Evolutionary conservation across 2,329 filamentous ascomycete species (phyloP).

Genomic region (Metarhizium robertsii): DNA sequence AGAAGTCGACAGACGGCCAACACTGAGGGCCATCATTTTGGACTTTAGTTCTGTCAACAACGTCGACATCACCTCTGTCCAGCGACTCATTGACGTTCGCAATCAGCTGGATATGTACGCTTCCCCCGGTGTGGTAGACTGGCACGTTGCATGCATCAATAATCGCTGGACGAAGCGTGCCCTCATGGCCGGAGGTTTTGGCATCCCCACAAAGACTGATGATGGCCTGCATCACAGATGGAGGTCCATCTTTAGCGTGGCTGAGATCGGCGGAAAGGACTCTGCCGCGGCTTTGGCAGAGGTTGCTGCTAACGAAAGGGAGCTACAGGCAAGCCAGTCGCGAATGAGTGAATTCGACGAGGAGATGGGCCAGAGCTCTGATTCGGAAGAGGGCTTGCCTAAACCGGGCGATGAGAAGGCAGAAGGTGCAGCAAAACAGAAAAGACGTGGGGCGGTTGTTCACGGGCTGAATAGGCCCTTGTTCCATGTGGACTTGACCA

Average conservation of each 20-base stretch:
- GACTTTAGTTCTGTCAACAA: constrained; percentile 94
- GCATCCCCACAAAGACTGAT: constrained; percentile 54
- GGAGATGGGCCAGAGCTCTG: constrained; percentile 24
- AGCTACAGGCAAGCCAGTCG: constrained; percentile 4
- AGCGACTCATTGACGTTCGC: constrained; percentile 86
- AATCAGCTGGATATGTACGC: constrained; percentile 87
- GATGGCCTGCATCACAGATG: constrained; percentile 54
- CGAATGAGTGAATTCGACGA: constrained; percentile 17
- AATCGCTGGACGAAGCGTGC: constrained; percentile 89
- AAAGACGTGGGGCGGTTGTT: constrained; percentile 54
- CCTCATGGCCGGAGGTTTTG: constrained; percentile 79
- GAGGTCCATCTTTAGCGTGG: constrained; percentile 93
- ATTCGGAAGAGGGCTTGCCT: neutral
- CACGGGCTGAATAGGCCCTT: constrained; percentile 83
- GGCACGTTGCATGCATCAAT: constrained; percentile 91
- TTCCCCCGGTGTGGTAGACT: constrained; percentile 73
- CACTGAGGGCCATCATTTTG: constrained; percentile 80
- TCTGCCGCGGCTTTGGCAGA: constrained; percentile 64
- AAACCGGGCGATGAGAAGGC: constrained; percentile 28
- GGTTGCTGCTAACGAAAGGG: constrained; percentile 44
- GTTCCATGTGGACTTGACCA: constrained; percentile 89
- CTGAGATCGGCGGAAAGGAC: constrained; percentile 66
- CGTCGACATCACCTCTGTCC: constrained; percentile 85
- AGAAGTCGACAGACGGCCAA: constrained; percentile 42
- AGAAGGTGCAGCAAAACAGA: constrained; percentile 16